These are phyloP conservation scores for Xylaria sp. DNA, from an alignment of 2,329 filamentous ascomycete species.

Conservation along the genomic window DNA sequence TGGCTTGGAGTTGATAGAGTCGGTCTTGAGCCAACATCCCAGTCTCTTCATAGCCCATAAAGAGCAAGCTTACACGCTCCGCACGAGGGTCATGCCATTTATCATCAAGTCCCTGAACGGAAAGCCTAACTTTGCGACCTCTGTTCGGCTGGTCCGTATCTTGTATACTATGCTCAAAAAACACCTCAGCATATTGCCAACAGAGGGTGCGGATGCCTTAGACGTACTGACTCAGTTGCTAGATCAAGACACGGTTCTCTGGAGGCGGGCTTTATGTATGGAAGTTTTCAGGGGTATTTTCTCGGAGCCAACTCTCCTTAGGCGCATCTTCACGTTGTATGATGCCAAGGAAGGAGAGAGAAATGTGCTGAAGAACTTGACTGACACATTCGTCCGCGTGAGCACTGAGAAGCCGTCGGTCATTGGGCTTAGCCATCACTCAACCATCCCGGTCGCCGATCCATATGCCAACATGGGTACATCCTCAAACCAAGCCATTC, in stretches of 20 bases:
- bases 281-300: constrained; percentile 86
- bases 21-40: constrained; percentile 80
- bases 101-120: constrained; percentile 73
- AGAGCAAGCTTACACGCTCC: constrained; percentile 75
- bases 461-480: constrained; percentile 51
- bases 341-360: constrained; percentile 69
- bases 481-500: constrained; percentile 73
- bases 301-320: constrained; percentile 68
- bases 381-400: constrained; percentile 83
- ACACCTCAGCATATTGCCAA: constrained; percentile 67
- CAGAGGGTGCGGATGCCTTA: constrained; percentile 78
- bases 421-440: constrained; percentile 85
- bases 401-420: constrained; percentile 85
- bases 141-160: constrained; percentile 76
- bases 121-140: constrained; percentile 72
- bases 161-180: constrained; percentile 74
- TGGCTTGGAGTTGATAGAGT: constrained; percentile 86
- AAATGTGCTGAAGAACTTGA: constrained; percentile 72
- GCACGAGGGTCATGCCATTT: constrained; percentile 74
- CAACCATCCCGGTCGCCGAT: constrained; percentile 66
- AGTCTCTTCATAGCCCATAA: constrained; percentile 70
- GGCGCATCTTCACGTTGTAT: constrained; percentile 75
- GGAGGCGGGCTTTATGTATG: constrained; percentile 88
- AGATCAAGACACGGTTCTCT: constrained; percentile 75
- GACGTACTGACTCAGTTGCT: constrained; percentile 78